Base-by-base conservation (phyloP, 2,329 filamentous ascomycete genomes). In the Epicoccum nigrum region DNA sequence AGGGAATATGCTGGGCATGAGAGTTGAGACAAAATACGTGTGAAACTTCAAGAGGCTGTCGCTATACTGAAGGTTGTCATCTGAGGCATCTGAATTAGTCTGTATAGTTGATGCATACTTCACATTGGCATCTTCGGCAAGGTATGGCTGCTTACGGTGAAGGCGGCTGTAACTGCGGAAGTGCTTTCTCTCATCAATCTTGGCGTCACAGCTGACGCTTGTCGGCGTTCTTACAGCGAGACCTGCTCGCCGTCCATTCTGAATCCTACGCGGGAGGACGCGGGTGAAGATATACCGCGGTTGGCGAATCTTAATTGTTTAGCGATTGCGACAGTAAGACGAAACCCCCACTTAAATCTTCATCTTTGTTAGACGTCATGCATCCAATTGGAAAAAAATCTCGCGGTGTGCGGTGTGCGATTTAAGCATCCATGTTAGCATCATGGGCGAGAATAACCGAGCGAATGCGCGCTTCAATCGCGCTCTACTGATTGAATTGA, bases 1-100 rank as follows among this genome's bases (percentile, higher is more conserved):
- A 42, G 48, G 46, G 49, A 44, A 45, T 28, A 16, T 30, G 40
- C 43, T 40, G 46, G 31, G 49, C 49, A 47, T 52, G 16, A 5
- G 4, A 5, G 43, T 33, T 21, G 38, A 44, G 28, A 40, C 39
- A 44, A 32, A 35, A 30, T 32, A 33, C 28, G 38, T 37, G 27
- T 34, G 33, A 41, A 35, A 38, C 40, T 20, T 45, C 20, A 38
- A 25, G 34, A 39, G 44, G 31, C 35, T 28, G 34, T 47, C 39
- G 46, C 35, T 37, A 42, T 32, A 11, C 30, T 43, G 54, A 28
- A 38, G 30, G 43, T 32, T 35, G 35, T 31, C 46, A 48, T 46
- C 35, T 25, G 23, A 25, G 9, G 23, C 9, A 27, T 31, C 34
- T 41, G 30, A 31, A 19, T 20, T n/a, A 5, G n/a, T 28, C 25